These are phyloP conservation scores for Lagenidium giganteum DNA, from an alignment of 352 stramenopile species.

Conservation along the genomic window DNA sequence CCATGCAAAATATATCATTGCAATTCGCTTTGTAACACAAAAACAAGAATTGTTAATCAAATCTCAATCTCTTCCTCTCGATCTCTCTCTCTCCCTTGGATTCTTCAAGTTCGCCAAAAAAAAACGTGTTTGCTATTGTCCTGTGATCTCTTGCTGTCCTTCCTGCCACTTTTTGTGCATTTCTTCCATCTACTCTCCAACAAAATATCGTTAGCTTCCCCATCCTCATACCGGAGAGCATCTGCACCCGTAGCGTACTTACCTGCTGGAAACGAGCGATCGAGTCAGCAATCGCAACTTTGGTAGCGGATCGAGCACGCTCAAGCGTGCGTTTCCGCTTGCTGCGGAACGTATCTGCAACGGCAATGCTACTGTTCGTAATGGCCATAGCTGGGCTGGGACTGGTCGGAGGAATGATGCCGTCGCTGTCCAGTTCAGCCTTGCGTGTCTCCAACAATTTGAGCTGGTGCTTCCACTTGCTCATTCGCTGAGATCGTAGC, in stretches of 20 bases:
- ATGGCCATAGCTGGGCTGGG: no score
- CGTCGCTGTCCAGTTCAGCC: slow-evolving; percentile 25
- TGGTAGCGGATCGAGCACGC: slow-evolving; percentile 26
- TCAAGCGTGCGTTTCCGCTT: slow-evolving; percentile 14
- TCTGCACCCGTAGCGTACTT: background rate
- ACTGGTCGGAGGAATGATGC: slow-evolving; percentile 2
- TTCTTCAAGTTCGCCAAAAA: no score
- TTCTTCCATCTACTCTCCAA: slow-evolving; percentile 38
- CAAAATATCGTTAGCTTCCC: slow-evolving; percentile 6
- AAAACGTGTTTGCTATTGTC: no score
- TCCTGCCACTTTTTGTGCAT: slow-evolving; percentile 54
- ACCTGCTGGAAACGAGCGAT: slow-evolving; percentile 56
- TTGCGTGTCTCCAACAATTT: slow-evolving; percentile 38
- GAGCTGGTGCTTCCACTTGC: slow-evolving; percentile 48
- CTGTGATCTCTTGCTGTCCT: slow-evolving; percentile 31
- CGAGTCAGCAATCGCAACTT: slow-evolving; percentile 40
- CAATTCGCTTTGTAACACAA: no score
- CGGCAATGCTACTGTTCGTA: slow-evolving; percentile 10
- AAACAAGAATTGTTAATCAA: no score
- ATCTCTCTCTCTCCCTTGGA: no score
- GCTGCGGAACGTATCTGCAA: slow-evolving; percentile 15
- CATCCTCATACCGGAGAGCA: slow-evolving; percentile 3
- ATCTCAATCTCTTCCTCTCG: no score
- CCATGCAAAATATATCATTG: no score
- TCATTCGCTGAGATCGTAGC: slow-evolving; percentile 30